Conservation (phyloP, 129 eudicot species). For the Sambucus nigra region DNA sequence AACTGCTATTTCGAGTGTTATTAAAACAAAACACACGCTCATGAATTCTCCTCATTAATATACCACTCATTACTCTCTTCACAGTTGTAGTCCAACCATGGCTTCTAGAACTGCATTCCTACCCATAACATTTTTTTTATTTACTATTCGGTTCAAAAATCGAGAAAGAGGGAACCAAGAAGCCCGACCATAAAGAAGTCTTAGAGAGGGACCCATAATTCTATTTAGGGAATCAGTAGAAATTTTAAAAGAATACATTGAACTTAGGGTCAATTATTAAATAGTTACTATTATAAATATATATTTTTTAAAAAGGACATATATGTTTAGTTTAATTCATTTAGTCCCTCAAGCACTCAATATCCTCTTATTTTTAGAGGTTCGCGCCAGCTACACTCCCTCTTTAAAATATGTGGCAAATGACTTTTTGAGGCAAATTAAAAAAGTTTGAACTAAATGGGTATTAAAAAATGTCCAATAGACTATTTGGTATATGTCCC, state of each 20-base stretch:
- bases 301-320: too few relatives aligned
- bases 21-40: conserved; percentile 52
- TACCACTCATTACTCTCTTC: conserved; percentile 63
- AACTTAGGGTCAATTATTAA: too few relatives aligned
- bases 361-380: too few relatives aligned
- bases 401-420: too few relatives aligned
- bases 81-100: conserved; percentile 72
- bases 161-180: conserved; percentile 49
- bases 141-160: conserved; percentile 33
- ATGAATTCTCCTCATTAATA: conserved; percentile 75
- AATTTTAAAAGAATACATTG: conserved; percentile 16
- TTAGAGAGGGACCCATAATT: conserved; percentile 36
- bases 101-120: conserved; percentile 26
- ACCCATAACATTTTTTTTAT: conserved; percentile 23
- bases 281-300: too few relatives aligned
- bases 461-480: too few relatives aligned
- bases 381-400: too few relatives aligned
- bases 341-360: too few relatives aligned
- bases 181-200: conserved; percentile 53
- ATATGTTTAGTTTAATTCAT: too few relatives aligned
- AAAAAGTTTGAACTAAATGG: too few relatives aligned
- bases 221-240: conserved; percentile 30
- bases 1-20: conserved; percentile 33
- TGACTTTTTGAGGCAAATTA: too few relatives aligned
- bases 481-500: too few relatives aligned